Conservation (phyloP, 2,329 filamentous ascomycete genomes). For the Dothidotthia symphoricarpi region DNA sequence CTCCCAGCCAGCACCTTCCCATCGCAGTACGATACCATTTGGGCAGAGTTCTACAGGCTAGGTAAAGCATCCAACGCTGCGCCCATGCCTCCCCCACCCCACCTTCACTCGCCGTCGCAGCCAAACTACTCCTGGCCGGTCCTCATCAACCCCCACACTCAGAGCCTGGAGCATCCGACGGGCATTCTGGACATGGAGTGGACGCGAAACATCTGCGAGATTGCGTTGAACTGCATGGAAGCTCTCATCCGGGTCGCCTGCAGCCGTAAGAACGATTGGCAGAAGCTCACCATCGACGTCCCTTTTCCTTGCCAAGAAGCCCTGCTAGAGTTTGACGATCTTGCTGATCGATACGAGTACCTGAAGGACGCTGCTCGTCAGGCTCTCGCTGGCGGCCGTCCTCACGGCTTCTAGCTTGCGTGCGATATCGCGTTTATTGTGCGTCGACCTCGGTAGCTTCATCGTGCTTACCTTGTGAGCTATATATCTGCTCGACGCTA, state of each 20-base stretch:
- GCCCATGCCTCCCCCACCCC: slow-evolving; percentile 3
- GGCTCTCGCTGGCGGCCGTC: slow-evolving; percentile 17
- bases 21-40: slow-evolving; percentile 15
- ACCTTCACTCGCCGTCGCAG: slow-evolving; percentile 4
- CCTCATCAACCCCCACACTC: slow-evolving; percentile 28
- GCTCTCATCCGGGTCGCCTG: slow-evolving; percentile 15
- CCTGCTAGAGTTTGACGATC: slow-evolving; percentile 18
- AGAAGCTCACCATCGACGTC: slow-evolving; percentile 20
- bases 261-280: slow-evolving; percentile 19
- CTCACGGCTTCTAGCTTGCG: slow-evolving; percentile 13
- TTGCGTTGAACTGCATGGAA: slow-evolving; percentile 23
- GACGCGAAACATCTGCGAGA: slow-evolving; percentile 14
- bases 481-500: too few species aligned
- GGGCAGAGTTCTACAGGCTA: slow-evolving; percentile 19
- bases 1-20: slow-evolving; percentile 20
- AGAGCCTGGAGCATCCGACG: slow-evolving; percentile 22
- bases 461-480: too few species aligned
- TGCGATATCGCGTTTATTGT: too few species aligned
- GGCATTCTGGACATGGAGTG: slow-evolving; percentile 20
- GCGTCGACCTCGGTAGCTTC: too few species aligned
- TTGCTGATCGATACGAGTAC: slow-evolving; percentile 16
- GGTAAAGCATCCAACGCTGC: slow-evolving; percentile 14
- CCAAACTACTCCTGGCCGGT: slow-evolving; percentile 23
- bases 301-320: slow-evolving; percentile 19
- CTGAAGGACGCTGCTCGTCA: slow-evolving; percentile 20